Evolutionary conservation across 305 asterid genomes (phyloP).

Genomic region (Solanum aculeatissimum): DNA sequence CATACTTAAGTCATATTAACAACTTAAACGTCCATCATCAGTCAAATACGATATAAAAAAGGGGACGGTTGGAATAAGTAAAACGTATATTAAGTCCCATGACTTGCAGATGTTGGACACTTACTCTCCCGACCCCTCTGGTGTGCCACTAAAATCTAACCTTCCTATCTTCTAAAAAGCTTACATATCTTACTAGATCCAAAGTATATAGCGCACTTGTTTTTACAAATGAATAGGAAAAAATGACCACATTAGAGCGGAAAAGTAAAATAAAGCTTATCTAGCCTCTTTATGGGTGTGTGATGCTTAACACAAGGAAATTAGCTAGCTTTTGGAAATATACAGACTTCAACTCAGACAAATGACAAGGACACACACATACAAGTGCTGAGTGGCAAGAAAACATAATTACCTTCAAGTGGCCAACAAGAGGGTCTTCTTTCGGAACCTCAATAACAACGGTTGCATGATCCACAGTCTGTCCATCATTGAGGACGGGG

Average conservation of each 20-base stretch:
- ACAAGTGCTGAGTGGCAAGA: background rate
- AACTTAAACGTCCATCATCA: background rate
- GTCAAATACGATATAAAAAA: background rate
- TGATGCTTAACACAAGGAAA: background rate
- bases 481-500: conserved; percentile 21
- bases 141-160: background rate
- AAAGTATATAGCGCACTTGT: background rate
- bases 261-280: background rate
- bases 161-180: background rate
- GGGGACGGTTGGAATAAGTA: background rate
- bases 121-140: background rate
- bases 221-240: background rate
- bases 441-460: conserved; percentile 34
- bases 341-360: background rate
- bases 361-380: background rate
- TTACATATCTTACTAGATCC: background rate
- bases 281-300: background rate
- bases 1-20: background rate
- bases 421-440: conserved; percentile 87
- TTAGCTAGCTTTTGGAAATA: background rate
- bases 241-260: background rate
- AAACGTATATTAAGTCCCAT: background rate
- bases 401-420: conserved; percentile 49
- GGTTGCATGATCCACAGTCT: conserved; percentile 18
- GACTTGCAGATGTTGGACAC: background rate